phyloP scores from a whole-genome alignment of 768 basidiomycete genomes.

The Boletus tylopilopsis region DNA sequence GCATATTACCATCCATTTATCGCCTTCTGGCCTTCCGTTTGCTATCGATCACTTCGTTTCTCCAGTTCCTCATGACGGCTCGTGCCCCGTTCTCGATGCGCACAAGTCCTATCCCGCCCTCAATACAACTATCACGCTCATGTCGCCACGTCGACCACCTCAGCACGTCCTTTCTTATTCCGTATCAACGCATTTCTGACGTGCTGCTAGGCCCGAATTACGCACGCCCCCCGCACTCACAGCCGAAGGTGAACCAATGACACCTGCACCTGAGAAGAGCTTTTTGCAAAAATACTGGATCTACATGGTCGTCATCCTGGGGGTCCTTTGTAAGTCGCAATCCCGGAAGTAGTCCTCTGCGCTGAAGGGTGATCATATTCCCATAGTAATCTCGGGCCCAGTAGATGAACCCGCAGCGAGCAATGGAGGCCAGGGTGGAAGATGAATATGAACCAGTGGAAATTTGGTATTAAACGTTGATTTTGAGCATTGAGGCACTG shows the following conservation, averaged over 20 bases:
- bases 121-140: constrained; percentile 54
- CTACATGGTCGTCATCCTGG: constrained; percentile 59
- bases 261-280: constrained; percentile 63
- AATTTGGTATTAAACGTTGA: too few relatives aligned
- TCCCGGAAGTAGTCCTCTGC: neutral
- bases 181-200: constrained; percentile 1
- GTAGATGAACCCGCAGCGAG: constrained; percentile 24
- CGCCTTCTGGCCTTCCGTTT: constrained; percentile 46
- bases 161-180: constrained; percentile 39
- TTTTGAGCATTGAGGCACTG: neutral
- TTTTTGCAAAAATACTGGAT: constrained; percentile 93
- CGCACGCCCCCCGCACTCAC: constrained; percentile 65
- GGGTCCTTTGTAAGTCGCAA: constrained; percentile 54
- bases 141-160: constrained; percentile 48
- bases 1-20: constrained; percentile 53
- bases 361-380: neutral
- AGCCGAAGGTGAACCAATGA: constrained; percentile 59
- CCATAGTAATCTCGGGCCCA: constrained; percentile 29
- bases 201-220: constrained; percentile 54
- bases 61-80: constrained; percentile 64
- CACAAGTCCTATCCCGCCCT: constrained; percentile 28
- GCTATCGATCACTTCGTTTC: constrained; percentile 70
- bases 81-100: constrained; percentile 42
- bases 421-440: constrained; percentile 22
- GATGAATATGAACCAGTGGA: constrained; percentile 7